Evolutionary conservation across 108 stramenopile species (phyloP).

Genomic region (Ochromonas danica): DNA sequence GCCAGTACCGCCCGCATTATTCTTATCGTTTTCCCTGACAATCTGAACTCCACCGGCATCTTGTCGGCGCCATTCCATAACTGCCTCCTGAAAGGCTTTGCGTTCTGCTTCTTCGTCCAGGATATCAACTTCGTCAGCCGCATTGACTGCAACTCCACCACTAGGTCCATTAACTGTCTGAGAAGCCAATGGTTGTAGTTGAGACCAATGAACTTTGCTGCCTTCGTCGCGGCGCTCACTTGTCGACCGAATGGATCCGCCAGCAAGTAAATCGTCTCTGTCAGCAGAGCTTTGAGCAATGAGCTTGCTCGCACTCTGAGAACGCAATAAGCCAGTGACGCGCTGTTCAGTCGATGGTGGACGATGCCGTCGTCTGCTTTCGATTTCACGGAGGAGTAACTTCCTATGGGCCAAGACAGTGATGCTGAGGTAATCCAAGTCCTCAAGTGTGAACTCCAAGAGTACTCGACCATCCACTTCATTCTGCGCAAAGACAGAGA

Average conservation of each 20-base stretch:
- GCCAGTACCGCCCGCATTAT: not conserved
- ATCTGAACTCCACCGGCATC: not conserved
- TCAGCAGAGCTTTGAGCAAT: no score
- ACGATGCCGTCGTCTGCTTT: no score
- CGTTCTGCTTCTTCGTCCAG: slow-evolving; percentile 53
- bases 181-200: slow-evolving; percentile 7
- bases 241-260: no score
- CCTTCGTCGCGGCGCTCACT: not conserved
- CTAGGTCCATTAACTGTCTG: not conserved
- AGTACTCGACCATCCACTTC: slow-evolving; percentile 56
- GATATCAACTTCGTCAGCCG: not conserved
- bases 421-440: slow-evolving; percentile 63
- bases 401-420: slow-evolving; percentile 58
- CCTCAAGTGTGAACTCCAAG: slow-evolving; percentile 60
- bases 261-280: no score
- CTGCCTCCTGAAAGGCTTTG: slow-evolving; percentile 48
- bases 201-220: slow-evolving; percentile 33
- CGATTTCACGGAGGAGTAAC: no score
- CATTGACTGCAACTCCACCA: not conserved
- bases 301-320: no score
- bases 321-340: no score
- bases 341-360: no score
- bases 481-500: slow-evolving; percentile 48
- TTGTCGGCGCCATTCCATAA: slow-evolving; percentile 46
- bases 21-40: not conserved